Evolutionary conservation across 352 stramenopile genomes (phyloP).

Genomic region (Hyaloperonospora brassicae): DNA sequence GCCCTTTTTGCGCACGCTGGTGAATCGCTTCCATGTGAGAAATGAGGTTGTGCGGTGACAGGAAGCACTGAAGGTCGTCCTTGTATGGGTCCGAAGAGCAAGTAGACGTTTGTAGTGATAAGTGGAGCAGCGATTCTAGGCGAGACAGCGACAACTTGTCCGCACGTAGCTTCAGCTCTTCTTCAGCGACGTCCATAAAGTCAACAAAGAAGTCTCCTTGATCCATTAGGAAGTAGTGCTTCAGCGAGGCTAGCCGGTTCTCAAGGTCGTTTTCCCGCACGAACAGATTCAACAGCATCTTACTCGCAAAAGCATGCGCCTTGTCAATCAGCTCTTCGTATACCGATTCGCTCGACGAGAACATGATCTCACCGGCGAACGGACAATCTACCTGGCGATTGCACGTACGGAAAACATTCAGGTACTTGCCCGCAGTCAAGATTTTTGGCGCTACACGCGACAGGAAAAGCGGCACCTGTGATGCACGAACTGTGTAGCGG

Average conservation of each 20-base stretch:
- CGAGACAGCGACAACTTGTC: constrained; percentile 84
- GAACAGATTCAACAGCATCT: constrained; percentile 67
- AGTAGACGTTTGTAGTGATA: constrained; percentile 90
- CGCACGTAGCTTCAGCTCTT: constrained; percentile 86
- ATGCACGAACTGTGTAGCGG: constrained; percentile 70
- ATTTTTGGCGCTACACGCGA: constrained; percentile 74
- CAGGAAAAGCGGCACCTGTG: constrained; percentile 80
- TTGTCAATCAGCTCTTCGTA: constrained; percentile 84
- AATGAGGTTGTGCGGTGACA: constrained; percentile 85
- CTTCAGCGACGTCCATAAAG: constrained; percentile 95
- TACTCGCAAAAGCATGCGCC: constrained; percentile 74
- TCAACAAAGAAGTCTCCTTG: constrained; percentile 98
- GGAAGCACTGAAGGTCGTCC: constrained; percentile 84
- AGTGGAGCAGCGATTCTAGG: constrained; percentile 91
- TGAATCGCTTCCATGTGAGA: constrained; percentile 91
- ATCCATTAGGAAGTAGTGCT: constrained; percentile 98
- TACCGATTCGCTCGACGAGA: constrained; percentile 48
- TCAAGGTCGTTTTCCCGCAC: constrained; percentile 77
- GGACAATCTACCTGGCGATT: constrained; percentile 69
- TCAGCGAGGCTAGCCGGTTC: constrained; percentile 81
- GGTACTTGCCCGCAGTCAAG: constrained; percentile 87
- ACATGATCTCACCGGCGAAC: constrained; percentile 62
- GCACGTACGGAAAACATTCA: constrained; percentile 87
- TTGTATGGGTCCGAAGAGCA: constrained; percentile 84
- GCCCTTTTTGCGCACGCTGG: constrained; percentile 57